These are phyloP conservation scores for Leptographium lundbergii DNA, from an alignment of 2,329 filamentous ascomycete species.

Conservation along the genomic window DNA sequence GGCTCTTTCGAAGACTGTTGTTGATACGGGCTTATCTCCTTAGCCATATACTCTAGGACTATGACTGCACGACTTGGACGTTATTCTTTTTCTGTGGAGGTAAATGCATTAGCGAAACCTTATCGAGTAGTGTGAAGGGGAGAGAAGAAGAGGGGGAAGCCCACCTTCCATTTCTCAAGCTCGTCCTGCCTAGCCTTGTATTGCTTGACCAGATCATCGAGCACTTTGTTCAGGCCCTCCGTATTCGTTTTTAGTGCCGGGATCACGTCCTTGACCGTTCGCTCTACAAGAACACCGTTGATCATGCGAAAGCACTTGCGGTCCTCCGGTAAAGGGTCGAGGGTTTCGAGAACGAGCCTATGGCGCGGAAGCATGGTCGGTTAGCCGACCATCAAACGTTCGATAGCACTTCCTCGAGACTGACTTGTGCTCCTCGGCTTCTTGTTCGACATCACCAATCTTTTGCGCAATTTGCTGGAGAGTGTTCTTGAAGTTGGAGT, in stretches of 20 bases:
- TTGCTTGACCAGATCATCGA: conserved; percentile 90
- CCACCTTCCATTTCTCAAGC: conserved; percentile 96
- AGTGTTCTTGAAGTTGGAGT: conserved; percentile 63
- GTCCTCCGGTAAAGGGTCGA: conserved; percentile 67
- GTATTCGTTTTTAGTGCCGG: conserved; percentile 88
- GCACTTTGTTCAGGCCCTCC: conserved; percentile 83
- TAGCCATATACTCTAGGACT: conserved; percentile 15
- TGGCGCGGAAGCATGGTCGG: neutral
- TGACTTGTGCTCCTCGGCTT: conserved; percentile 96
- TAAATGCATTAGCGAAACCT: neutral
- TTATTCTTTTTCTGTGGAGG: conserved; percentile 73
- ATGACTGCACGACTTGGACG: conserved; percentile 73
- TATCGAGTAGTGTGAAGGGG: neutral
- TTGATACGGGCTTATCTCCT: neutral
- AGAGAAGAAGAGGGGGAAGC: conserved; percentile 15
- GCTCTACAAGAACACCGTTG: conserved; percentile 89
- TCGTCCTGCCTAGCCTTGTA: conserved; percentile 93
- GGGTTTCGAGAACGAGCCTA: conserved; percentile 87
- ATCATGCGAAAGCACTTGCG: conserved; percentile 99
- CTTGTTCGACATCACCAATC: conserved; percentile 95
- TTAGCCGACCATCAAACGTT: neutral
- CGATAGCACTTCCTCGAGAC: conserved; percentile 18
- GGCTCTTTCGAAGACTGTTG: neutral
- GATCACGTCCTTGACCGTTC: conserved; percentile 84
- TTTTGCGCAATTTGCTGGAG: conserved; percentile 91